Base-by-base conservation (phyloP, 1,139 yeast genomes). In the Blastobotrys buckinghamii region DNA sequence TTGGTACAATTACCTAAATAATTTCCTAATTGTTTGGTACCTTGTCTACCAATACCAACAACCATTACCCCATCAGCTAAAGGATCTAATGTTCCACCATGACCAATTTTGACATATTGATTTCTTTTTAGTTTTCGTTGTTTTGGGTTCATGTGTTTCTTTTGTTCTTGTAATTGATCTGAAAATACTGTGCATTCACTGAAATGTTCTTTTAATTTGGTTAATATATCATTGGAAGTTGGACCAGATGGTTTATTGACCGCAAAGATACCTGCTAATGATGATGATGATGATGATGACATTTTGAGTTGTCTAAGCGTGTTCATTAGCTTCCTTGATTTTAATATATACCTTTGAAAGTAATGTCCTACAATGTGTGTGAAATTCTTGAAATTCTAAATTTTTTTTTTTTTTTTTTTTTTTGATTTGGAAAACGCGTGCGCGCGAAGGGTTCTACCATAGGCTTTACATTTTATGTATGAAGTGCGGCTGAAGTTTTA, bases 21-120 rank as follows among this genome's bases (percentile, higher is more conserved):
- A 52, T 78, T 73, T 50, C 81, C 83, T 42, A 94, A 71, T 62
- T 78, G 73, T 63, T 90, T 92, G 2, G 99, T 94, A 1, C 98
- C 98, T 1, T 72, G 57, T 22, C 24, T 22, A 9, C 97, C 97
- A 24, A 94, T 78, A 3, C 98, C 99, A 51, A 94, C 76, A 1
- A 94, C 94, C 51, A 92, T 67, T 1, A 92, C 92, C 8, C 99
- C 99, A 29, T 89, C 81, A 0, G 99, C 99, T 50, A 88, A 67
- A 0, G 97, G 97, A 62, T 94, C 99, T 41, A 94, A 72, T 0
- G 99, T 92, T 6, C 99, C 99, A 7, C 98, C 99, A 66, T 94
- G 99, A 1, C 99, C 99, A 71, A 92, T 84, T 62, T 94, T 92
- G 29, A 90, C 79, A 59, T 81, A 81, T 16, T 70, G 64, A n/a